These are phyloP conservation scores for Mycosphaerella sp. DNA, from an alignment of 2,329 filamentous ascomycete genomes.

Conservation along the genomic window DNA sequence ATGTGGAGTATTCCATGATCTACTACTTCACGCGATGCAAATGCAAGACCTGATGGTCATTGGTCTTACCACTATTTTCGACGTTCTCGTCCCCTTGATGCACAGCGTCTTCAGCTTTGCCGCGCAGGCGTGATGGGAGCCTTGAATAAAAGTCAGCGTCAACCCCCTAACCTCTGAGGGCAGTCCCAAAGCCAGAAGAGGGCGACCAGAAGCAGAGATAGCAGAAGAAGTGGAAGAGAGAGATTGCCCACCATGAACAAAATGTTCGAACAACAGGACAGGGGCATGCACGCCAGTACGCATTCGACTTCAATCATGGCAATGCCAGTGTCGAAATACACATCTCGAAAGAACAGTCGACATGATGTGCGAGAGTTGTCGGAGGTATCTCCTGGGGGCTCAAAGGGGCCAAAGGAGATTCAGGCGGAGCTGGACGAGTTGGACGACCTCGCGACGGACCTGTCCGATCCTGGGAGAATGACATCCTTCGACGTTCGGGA, in stretches of 20 bases:
- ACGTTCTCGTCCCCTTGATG: not conserved
- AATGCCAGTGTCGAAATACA: not conserved
- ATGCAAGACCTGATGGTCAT: not conserved
- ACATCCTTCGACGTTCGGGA: constrained; percentile 35
- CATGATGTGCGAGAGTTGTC: constrained; percentile 5
- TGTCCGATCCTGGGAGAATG: constrained; percentile 14
- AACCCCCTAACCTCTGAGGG: not conserved
- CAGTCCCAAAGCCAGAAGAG: not conserved
- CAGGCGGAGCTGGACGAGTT: constrained; percentile 1
- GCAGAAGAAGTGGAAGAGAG: not conserved
- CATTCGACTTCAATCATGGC: not conserved
- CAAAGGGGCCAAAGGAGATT: not conserved
- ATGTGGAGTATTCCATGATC: not conserved
- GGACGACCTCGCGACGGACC: constrained; percentile 11
- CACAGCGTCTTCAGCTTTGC: not conserved
- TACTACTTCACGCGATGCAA: not conserved
- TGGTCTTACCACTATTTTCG: not conserved
- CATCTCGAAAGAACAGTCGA: constrained; percentile 1
- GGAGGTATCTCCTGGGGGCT: constrained; percentile 3
- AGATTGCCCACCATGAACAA: not conserved
- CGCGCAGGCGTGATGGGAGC: not conserved
- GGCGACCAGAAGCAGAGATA: not conserved
- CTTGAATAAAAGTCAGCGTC: not conserved
- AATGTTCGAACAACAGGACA: not conserved
- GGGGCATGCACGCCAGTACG: not conserved